Evolutionary conservation across 345 rosid genomes (phyloP), one percentile per base, ranked within the genome.

Genomic region (Acer negundo): DNA sequence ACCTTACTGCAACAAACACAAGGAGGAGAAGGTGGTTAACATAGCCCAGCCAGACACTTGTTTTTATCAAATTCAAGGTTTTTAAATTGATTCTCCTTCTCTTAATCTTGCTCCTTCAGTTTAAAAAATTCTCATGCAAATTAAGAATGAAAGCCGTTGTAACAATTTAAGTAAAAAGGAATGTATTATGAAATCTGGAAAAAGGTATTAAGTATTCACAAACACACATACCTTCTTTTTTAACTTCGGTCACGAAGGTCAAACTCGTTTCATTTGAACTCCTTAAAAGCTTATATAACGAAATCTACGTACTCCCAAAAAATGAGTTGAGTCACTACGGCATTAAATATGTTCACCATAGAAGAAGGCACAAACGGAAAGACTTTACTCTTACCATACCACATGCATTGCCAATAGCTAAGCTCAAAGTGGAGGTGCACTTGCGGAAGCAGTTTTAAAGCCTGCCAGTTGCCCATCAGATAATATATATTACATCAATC

Each of bases 371-470:
- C 40, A 65, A 62, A 71, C 19, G 62, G 66, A 77, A 83, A 46
- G n/a, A 76, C 51, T n/a, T 75, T 73, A 61, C 63, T 87, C 92
- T 90, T 79, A 94, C 98, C 92, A 84, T 80, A 66, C 97, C 98
- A 85, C 84, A 23, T 80, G 82, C 84, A 76, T 84, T 83, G 74
- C 97, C 98, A 72, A 89, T 82, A 65, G 97, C 97, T 85, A 94
- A 85, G 80, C 42, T 81, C 73, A 85, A 86, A 55, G 93, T 82
- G 78, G 68, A 44, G 68, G 77, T 84, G 85, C 81, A 80, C 75
- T 81, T 66, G 76, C 83, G 62, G 83, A 83, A 72, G 83, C 70
- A 80, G 81, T 59, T 40, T 83, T 77, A 61, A 81, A 24, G 64
- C 83, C 87, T 77, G 79, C 74, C 73, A 85, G 83, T 97, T 94